Conservation (phyloP, 1,139 yeast species). For the Kodamaea derodonti region DNA sequence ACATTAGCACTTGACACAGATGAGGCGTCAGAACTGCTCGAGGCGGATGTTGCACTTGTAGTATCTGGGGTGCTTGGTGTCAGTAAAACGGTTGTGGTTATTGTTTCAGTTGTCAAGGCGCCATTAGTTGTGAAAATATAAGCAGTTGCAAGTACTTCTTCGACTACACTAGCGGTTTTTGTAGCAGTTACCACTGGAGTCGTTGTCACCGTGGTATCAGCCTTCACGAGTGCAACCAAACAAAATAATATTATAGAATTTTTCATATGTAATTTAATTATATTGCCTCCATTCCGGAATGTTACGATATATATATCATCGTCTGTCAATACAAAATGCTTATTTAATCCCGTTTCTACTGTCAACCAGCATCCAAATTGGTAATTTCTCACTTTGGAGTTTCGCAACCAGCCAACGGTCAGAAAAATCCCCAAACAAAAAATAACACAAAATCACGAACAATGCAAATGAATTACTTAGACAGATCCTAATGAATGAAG, state of each 20-base stretch:
- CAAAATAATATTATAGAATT: slow-evolving; percentile 10
- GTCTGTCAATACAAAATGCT: not conserved
- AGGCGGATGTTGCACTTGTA: slow-evolving; percentile 2
- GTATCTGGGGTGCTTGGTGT: slow-evolving; percentile 7
- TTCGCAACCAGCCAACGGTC: slow-evolving; percentile 1
- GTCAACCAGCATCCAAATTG: not conserved
- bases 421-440: not conserved
- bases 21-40: not conserved
- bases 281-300: not conserved
- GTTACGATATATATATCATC: not conserved
- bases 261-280: too few species aligned
- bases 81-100: slow-evolving; percentile 12
- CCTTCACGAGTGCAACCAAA: slow-evolving; percentile 7
- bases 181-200: slow-evolving; percentile 32
- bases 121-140: slow-evolving; percentile 35
- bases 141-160: slow-evolving; percentile 29
- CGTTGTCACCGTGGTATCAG: slow-evolving; percentile 21
- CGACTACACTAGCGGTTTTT: slow-evolving; percentile 26
- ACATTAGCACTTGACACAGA: slow-evolving; percentile 1
- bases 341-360: not conserved
- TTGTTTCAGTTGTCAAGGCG: slow-evolving; percentile 30
- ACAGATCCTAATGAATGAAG: too few species aligned
- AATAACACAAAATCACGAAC: not conserved
- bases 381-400: too few species aligned
- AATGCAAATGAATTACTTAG: too few species aligned